Percentiles rank a stretch among this genome's conserved stretches.
Evolutionary conservation across 1,284 basidiomycete genomes (phyloP).

Genomic region (Cutaneotrichosporon sp.): DNA sequence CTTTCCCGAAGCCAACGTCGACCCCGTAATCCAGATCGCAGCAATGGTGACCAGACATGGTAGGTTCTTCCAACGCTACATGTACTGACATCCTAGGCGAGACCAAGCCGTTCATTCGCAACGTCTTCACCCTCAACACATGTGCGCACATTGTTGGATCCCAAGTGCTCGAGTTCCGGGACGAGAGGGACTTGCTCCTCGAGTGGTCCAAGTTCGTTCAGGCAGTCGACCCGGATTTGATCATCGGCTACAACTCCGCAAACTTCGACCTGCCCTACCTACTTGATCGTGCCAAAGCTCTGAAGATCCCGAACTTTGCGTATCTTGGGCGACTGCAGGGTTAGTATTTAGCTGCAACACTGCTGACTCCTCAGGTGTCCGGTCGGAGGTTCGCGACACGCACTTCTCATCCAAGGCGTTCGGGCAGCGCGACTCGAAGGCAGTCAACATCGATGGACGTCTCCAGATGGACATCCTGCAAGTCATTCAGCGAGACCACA

Average conservation of each 20-base stretch:
- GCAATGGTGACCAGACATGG: slow-evolving; percentile 97
- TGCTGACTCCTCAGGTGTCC: slow-evolving; percentile 59
- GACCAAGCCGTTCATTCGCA: slow-evolving; percentile 84
- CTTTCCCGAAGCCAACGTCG: slow-evolving; percentile 82
- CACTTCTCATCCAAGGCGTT: slow-evolving; percentile 97
- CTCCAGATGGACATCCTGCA: slow-evolving; percentile 91
- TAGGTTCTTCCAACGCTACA: slow-evolving; percentile 45
- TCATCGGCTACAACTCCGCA: slow-evolving; percentile 91
- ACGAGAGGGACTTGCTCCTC: slow-evolving; percentile 71
- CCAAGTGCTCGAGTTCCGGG: slow-evolving; percentile 81
- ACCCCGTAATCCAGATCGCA: slow-evolving; percentile 95
- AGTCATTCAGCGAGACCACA: slow-evolving; percentile 96
- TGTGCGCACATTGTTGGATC: slow-evolving; percentile 93
- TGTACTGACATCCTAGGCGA: slow-evolving; percentile 64
- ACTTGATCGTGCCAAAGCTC: slow-evolving; percentile 78
- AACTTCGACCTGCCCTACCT: slow-evolving; percentile 94
- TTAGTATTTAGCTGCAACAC: no score
- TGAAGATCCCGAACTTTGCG: slow-evolving; percentile 71
- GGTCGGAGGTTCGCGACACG: slow-evolving; percentile 79
- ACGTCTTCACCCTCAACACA: slow-evolving; percentile 91
- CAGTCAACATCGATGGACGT: slow-evolving; percentile 82
- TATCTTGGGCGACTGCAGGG: slow-evolving; percentile 76
- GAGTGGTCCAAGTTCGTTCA: slow-evolving; percentile 84
- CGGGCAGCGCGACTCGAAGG: slow-evolving; percentile 91
- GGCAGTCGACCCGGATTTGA: slow-evolving; percentile 84